Percentiles rank a stretch among this genome's conserved stretches.
phyloP scores from a whole-genome alignment of 441 rosid genomes.

The Flueggea neowawraea region DNA sequence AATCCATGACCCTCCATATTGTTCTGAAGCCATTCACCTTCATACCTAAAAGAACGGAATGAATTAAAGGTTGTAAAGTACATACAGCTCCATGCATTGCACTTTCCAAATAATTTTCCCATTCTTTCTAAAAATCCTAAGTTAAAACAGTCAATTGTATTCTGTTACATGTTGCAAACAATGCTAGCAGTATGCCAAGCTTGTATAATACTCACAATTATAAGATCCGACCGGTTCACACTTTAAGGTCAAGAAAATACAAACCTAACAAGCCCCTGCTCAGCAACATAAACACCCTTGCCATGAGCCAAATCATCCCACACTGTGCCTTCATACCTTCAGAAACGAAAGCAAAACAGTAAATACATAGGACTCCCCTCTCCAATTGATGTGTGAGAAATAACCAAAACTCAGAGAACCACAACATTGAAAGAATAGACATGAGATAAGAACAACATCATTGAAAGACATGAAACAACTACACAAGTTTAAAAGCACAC shows the following conservation, averaged over 20 bases:
- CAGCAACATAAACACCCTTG: conserved; percentile 85
- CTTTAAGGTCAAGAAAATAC: conserved; percentile 6
- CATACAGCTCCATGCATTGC: no score
- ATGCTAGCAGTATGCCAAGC: no score
- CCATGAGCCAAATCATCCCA: conserved; percentile 98
- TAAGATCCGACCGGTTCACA: not conserved
- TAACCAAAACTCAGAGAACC: not conserved
- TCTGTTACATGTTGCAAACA: no score
- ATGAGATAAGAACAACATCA: no score
- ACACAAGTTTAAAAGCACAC: no score
- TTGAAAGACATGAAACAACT: no score
- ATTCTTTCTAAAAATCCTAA: no score
- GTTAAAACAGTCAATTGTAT: no score
- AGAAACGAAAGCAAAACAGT: conserved; percentile 7
- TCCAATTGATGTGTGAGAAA: not conserved
- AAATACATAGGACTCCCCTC: not conserved
- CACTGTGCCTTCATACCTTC: conserved; percentile 87
- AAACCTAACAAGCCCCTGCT: conserved; percentile 76
- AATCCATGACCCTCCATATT: conserved; percentile 89
- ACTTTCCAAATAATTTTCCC: no score
- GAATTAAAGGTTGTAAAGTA: not conserved
- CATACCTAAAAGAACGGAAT: conserved; percentile 49
- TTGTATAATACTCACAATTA: conserved; percentile 2
- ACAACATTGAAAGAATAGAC: no score
- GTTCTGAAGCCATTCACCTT: conserved; percentile 94